Base-by-base conservation (phyloP, 345 rosid genomes). In the Lepidium aucheri region DNA sequence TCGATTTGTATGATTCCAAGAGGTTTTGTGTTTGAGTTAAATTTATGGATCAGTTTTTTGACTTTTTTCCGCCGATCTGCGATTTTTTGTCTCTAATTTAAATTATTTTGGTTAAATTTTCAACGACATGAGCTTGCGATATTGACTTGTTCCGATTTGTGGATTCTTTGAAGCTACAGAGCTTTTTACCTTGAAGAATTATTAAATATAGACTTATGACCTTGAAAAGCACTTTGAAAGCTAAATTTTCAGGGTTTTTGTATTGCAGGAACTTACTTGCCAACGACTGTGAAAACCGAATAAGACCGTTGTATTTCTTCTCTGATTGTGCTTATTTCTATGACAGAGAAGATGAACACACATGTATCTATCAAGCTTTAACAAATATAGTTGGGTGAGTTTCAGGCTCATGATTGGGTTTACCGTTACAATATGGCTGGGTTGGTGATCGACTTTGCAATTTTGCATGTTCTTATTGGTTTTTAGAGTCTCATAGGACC, bases 1-100 rank as follows among this genome's bases (percentile, higher is more conserved):
- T 67, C 67, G 77, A 74, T 74, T 74, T 64, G 69, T 67, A 2
- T 39, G 73, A 33, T 45, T 74, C 2, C 9, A 18, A 26, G 56
- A 10, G 0, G 9, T n/a, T 58, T 65, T 52, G 55, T 20, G 36
- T 63, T 55, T 22, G 12, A 0, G 13, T 65, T 65, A 13, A 42
- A 17, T 59, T 65, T 32, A 41, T 65, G 13, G 30, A 59, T 51
- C 10, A 3, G 34, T 55, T 14, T 3, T 72, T 9, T 47, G 39
- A 14, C 0, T 49, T 49, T 50, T 35, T 26, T 26, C 6, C 18
- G 3, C 9, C 61, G 77, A 73, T 73, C 72, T 67, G 68, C 3
- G 43, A 18, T 52, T 66, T 53, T 15, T 7, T 8, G 50, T 47
- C n/a, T 39, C 18, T n/a, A 4, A 15, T 51, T 52, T 39, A 16